A percentile compares a stretch with the other conserved stretches of the same genome.
Evolutionary conservation across 495 filamentous ascomycete genomes (phyloP).

Genomic region (Lophiotrema nucula): DNA sequence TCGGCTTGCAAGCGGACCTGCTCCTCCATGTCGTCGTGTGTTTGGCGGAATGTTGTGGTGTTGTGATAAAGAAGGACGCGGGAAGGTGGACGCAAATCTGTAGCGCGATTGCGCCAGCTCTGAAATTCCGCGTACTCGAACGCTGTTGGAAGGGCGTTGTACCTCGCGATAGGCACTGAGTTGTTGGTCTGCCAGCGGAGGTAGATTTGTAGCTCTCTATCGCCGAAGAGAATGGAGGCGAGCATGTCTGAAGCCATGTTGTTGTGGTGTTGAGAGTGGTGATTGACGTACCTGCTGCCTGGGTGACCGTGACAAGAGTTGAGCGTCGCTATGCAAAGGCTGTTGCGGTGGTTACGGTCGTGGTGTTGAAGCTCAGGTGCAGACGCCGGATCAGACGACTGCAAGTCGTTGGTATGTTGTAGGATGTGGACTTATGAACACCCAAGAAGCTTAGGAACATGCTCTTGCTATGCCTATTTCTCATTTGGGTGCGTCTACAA

Average conservation of each 20-base stretch:
- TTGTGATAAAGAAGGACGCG: neutral
- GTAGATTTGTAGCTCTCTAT: neutral
- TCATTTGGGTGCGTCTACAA: no score
- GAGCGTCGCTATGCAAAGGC: neutral
- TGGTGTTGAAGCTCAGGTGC: neutral
- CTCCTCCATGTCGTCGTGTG: neutral
- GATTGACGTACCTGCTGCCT: no score
- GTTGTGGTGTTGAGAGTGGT: neutral
- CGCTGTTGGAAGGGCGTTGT: neutral
- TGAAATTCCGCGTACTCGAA: neutral
- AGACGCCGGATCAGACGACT: no score
- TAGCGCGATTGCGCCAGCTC: neutral
- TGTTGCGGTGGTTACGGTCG: neutral
- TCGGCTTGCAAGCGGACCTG: neutral
- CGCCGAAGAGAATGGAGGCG: neutral
- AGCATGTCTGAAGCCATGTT: neutral
- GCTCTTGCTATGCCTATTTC: no score
- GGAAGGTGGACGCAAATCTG: no score
- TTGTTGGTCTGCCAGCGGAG: neutral
- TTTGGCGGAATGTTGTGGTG: neutral
- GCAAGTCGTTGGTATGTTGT: no score
- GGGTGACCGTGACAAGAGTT: neutral
- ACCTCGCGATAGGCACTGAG: neutral
- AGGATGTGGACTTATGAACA: no score
- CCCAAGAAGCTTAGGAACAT: no score